Percentiles rank a stretch among this genome's conserved stretches.
phyloP scores from a whole-genome alignment of 2,329 filamentous ascomycete genomes.

The Nemania serpens region DNA sequence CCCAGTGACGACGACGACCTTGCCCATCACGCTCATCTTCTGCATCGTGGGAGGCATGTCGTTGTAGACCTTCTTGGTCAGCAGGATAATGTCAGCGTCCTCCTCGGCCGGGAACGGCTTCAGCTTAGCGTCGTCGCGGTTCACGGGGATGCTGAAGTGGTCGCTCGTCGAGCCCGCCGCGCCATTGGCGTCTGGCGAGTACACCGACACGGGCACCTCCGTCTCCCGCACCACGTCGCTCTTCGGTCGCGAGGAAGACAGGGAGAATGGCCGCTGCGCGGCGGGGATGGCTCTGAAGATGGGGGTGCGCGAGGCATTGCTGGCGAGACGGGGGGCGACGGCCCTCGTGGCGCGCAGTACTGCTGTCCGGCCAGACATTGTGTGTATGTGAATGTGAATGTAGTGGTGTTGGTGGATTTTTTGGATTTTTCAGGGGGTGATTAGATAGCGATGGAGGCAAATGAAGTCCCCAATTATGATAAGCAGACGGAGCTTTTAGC shows the following conservation, averaged over 20 bases:
- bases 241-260: slow-evolving; percentile 47
- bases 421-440: not conserved
- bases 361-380: slow-evolving; percentile 41
- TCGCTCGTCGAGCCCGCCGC: slow-evolving; percentile 47
- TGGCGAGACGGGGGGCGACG: slow-evolving; percentile 38
- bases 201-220: slow-evolving; percentile 61
- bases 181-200: slow-evolving; percentile 54
- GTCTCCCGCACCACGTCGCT: slow-evolving; percentile 61
- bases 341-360: slow-evolving; percentile 40
- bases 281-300: slow-evolving; percentile 36
- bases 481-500: slow-evolving; percentile 1
- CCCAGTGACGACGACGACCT: slow-evolving; percentile 75
- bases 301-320: slow-evolving; percentile 29
- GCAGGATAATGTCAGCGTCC: slow-evolving; percentile 55
- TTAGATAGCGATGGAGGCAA: not conserved
- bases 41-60: slow-evolving; percentile 67
- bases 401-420: not conserved
- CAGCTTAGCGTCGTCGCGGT: slow-evolving; percentile 49
- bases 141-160: slow-evolving; percentile 61
- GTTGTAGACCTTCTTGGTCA: slow-evolving; percentile 58
- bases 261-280: slow-evolving; percentile 45
- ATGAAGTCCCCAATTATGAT: slow-evolving; percentile 12
- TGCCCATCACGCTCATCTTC: slow-evolving; percentile 71
- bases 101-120: slow-evolving; percentile 50
- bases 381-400: slow-evolving; percentile 24